Percentiles rank a stretch among this genome's conserved stretches.
These are phyloP conservation scores for Tricholoma sp. DNA, from an alignment of 768 basidiomycete genomes.

Conservation along the genomic window DNA sequence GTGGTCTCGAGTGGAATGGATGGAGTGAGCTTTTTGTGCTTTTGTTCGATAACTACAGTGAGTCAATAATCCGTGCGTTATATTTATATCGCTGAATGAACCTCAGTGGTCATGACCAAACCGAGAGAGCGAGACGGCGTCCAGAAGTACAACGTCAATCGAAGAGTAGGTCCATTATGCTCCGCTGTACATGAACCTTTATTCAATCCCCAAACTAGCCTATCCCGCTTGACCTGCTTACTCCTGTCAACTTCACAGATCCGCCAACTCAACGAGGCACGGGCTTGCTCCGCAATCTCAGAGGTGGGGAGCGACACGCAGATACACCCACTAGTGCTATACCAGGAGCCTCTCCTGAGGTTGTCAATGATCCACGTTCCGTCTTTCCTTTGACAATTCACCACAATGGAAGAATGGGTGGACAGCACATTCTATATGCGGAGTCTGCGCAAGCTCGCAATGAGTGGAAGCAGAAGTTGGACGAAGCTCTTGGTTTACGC, in stretches of 20 bases:
- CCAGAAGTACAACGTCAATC: slow-evolving; percentile 74
- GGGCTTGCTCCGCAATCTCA: slow-evolving; percentile 66
- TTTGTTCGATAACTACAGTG: slow-evolving; percentile 93
- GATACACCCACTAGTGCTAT: slow-evolving; percentile 18
- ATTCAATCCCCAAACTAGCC: slow-evolving; percentile 46
- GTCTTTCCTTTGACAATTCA: slow-evolving; percentile 88
- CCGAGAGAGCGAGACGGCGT: slow-evolving; percentile 71
- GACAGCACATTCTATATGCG: slow-evolving; percentile 82
- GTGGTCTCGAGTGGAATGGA: slow-evolving; percentile 81
- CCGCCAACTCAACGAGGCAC: slow-evolving; percentile 69
- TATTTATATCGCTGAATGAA: slow-evolving; percentile 9
- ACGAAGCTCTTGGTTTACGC: slow-evolving; percentile 82
- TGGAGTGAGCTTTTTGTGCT: slow-evolving; percentile 90
- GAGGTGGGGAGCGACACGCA: slow-evolving; percentile 29
- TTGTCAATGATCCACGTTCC: slow-evolving; percentile 57
- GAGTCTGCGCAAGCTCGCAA: slow-evolving; percentile 68
- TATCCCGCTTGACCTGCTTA: slow-evolving; percentile 87
- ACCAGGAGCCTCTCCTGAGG: slow-evolving; percentile 29
- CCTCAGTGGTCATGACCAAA: slow-evolving; percentile 84
- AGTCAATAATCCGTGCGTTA: slow-evolving; percentile 21
- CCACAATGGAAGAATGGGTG: slow-evolving; percentile 85
- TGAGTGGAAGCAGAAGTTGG: slow-evolving; percentile 89
- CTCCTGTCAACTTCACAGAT: slow-evolving; percentile 80
- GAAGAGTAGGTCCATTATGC: slow-evolving; percentile 48
- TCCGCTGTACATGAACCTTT: neutral